Base-by-base conservation (phyloP, 164 flowering plant genomes). In the Dillenia turbinata region DNA sequence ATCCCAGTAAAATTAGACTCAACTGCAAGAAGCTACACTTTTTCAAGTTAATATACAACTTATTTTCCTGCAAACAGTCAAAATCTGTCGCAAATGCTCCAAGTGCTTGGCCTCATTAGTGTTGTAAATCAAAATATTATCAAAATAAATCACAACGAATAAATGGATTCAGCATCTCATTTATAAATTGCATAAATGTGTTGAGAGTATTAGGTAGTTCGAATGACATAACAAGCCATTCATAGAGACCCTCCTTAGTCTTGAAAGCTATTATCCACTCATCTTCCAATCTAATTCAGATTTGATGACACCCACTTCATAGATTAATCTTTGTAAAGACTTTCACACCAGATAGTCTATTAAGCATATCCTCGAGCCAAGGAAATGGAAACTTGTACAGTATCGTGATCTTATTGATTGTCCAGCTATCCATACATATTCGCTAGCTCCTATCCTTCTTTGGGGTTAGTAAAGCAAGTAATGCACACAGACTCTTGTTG, bases 381-480 rank as follows among this genome's bases (percentile, higher is more conserved):
- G 24, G 49, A 17, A 49, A 43, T 2, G 17, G 56, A 16, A 56
- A 51, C 3, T 9, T 10, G 11, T 57, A 50, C 14, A 43, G 16
- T 1, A 57, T 9, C 6, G 45, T 45, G 19, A 66, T 66, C 17
- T 58, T 66, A 19, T 65, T 65, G 33, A 65, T 64, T 8, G 40
- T 56, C 14, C 48, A 3, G 44, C 50, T 65, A 50, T 57, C 62
- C 0, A 59, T 15, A 24, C 63, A 52, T 47, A 59, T 66, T 1
- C 33, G 15, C 63, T 15, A 52, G 45, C 45, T 66, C 1, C 49
- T 24, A 52, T 62, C 58, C 16, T 66, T 58, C 57, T 52, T 61
- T 11, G 48, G 56, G 2, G 10, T 33, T 10, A 61, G 16, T 4
- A 26, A 26, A 26, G 33, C 33, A 61, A 12, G 47, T 45, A n/a